Conservation (phyloP, 2,329 filamentous ascomycete genomes). For the Arthroderma uncinatum region DNA sequence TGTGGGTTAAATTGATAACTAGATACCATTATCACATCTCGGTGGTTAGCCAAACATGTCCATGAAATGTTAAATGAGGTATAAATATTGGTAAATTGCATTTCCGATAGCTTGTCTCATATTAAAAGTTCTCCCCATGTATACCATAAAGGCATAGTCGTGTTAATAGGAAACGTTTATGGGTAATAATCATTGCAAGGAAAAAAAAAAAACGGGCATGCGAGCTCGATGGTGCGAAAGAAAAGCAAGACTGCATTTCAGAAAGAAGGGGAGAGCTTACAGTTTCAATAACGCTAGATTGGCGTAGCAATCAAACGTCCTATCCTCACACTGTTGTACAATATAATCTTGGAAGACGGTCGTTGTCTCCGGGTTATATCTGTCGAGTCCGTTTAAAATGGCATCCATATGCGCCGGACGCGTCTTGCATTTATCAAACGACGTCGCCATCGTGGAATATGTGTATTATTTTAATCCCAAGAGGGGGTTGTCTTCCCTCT, state of each 20-base stretch:
- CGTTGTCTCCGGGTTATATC: constrained; percentile 97
- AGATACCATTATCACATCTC: neutral
- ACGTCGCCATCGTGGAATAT: constrained; percentile 16
- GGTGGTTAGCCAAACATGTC: neutral
- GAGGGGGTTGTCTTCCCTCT: neutral
- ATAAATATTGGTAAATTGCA: neutral
- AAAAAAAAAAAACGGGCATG: neutral
- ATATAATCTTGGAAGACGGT: constrained; percentile 90
- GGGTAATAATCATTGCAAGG: constrained; percentile 2
- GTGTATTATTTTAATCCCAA: neutral
- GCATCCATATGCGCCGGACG: constrained; percentile 81
- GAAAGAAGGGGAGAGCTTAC: constrained; percentile 43
- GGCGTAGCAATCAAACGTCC: constrained; percentile 90
- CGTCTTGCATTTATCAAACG: constrained; percentile 81
- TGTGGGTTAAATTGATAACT: constrained; percentile 99
- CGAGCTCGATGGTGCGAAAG: neutral
- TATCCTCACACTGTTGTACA: constrained; percentile 83
- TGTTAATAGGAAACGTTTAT: constrained; percentile 82
- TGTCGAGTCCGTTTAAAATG: constrained; percentile 94
- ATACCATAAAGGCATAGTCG: constrained; percentile 14
- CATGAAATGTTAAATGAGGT: neutral
- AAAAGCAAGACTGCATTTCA: constrained; percentile 13
- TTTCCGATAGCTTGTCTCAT: neutral
- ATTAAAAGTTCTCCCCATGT: constrained; percentile 4
- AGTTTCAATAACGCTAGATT: constrained; percentile 94